Evolutionary conservation across 2,329 filamentous ascomycete genomes (phyloP), one percentile per base, ranked within the genome.

Genomic region (Cryphonectria naterciae): DNA sequence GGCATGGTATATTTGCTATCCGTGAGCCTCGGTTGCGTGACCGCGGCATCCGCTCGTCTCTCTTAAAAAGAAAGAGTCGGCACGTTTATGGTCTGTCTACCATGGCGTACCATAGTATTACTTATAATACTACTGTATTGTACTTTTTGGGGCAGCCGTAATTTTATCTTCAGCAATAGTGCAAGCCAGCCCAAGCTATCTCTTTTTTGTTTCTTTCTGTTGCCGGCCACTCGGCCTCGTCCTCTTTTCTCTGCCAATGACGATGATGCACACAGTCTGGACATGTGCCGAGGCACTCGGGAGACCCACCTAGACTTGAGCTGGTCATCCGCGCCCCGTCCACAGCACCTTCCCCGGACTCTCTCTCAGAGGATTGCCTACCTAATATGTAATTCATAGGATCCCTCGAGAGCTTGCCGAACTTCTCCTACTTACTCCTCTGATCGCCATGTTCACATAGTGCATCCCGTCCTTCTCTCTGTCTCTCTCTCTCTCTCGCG

Each of bases 201-300:
- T 46, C 5, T 19, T 22, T 7, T 49, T 11, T 8, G 10, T 49
- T 49, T 8, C 5, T 49, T n/a, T 10, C 25, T 37, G 56, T 37
- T 37, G 7, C 56, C 56, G 56, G 22, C 46, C 46, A 10, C 19
- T 49, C 46, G 46, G 46, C 22, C 46, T 49, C 7, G 22, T 49
- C 46, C 19, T n/a, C 46, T 49, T n/a, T 19, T 49, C 46, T 39
- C 58, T 61, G 19, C 58, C 58, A 61, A 61, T 61, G 15, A 7
- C 58, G 22, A 39, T 61, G 58, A 39, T 39, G 58, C 32, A 32
- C 28, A 32, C 28, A 61, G 35, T 61, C 15, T 22, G 8, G 35
- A 3, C 32, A 15, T 37, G 35, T 61, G 58, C 58, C 58, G 58
- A 61, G 58, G 58, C 58, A 61, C 58, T 61, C 58, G 58, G 58